Conservation (phyloP, 2,329 filamentous ascomycete species). For the Fusarium dimerum region DNA sequence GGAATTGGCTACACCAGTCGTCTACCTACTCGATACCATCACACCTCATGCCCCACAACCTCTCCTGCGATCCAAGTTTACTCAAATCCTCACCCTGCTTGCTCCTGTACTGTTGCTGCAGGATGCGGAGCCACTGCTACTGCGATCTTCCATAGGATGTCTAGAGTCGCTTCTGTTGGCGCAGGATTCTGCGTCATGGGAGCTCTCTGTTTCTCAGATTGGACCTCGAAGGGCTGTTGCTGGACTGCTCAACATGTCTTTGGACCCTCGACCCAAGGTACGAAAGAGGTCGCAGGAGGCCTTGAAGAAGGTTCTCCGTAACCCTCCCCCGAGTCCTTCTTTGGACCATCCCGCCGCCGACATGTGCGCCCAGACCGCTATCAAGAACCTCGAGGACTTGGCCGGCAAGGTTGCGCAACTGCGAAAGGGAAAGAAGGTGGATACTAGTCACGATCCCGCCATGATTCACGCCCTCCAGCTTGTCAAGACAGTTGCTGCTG, state of each 20-base stretch:
- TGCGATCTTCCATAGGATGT: conserved; percentile 87
- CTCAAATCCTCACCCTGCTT: conserved; percentile 84
- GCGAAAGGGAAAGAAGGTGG: conserved; percentile 65
- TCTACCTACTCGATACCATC: conserved; percentile 93
- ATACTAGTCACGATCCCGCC: conserved; percentile 71
- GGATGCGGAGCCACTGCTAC: conserved; percentile 82
- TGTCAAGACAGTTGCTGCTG: conserved; percentile 83
- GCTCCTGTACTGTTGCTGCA: conserved; percentile 78
- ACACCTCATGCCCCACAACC: conserved; percentile 82
- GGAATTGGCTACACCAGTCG: conserved; percentile 80
- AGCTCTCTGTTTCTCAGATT: conserved; percentile 77
- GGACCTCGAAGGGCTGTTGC: conserved; percentile 86
- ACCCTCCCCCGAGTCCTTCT: conserved; percentile 85
- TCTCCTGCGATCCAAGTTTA: conserved; percentile 91
- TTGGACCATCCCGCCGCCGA: conserved; percentile 93
- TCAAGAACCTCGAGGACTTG: conserved; percentile 77
- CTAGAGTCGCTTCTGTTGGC: conserved; percentile 88
- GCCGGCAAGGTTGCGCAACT: conserved; percentile 62
- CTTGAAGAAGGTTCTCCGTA: conserved; percentile 77
- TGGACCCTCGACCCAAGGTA: conserved; percentile 90
- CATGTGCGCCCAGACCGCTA: conserved; percentile 90
- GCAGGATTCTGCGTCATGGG: conserved; percentile 87
- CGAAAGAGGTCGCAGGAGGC: conserved; percentile 92
- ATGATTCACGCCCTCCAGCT: conserved; percentile 91
- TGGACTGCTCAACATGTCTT: conserved; percentile 78